Conservation (phyloP, 257 asterid species). For the Solanum gracilifrons region DNA sequence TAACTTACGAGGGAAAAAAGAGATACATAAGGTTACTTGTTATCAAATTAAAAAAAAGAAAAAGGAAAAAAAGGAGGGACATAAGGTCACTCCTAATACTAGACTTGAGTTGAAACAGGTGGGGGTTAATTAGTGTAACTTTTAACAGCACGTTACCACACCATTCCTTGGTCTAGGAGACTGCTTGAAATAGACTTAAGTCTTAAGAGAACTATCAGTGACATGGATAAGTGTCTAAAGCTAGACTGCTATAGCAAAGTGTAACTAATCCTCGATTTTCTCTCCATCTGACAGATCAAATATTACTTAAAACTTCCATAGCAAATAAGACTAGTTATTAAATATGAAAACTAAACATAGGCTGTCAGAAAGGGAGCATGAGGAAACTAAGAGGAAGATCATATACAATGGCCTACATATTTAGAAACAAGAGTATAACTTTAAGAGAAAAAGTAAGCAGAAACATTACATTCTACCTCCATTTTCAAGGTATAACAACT, state of each 20-base stretch:
- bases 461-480: constrained; percentile 43
- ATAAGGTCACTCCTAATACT: neutral
- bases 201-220: neutral
- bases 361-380: neutral
- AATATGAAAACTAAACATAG: neutral
- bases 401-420: neutral
- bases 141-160: neutral
- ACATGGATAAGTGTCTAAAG: neutral
- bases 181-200: neutral
- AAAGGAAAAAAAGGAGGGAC: neutral
- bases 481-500: constrained; percentile 76
- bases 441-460: neutral
- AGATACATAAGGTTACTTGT: neutral
- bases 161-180: neutral
- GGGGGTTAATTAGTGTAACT: neutral
- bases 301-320: neutral
- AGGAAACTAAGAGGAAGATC: neutral
- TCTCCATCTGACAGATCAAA: neutral
- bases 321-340: neutral
- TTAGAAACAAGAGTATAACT: neutral
- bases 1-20: neutral
- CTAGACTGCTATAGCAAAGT: neutral
- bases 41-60: neutral
- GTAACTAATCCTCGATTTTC: neutral
- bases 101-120: neutral